Base-by-base conservation (phyloP, 139 green algal species). In the Chloropicon primus region DNA sequence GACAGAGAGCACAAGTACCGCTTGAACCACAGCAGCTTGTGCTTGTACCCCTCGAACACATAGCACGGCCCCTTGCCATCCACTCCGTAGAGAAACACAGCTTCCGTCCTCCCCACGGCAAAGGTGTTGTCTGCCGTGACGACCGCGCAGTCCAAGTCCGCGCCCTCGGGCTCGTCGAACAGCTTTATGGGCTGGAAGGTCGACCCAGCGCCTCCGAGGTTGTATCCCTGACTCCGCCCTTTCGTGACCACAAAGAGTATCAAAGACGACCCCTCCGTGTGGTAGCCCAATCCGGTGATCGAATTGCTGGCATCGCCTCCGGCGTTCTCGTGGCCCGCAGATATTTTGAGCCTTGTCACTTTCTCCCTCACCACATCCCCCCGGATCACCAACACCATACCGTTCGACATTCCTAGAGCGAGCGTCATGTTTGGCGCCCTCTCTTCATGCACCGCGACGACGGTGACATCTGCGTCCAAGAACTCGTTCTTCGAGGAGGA, bases 31-130 rank as follows among this genome's bases (percentile, higher is more conserved):
- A 72, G 54, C 28, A 86, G 2, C 22, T 28, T 26, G 29, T 77
- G 26, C 77, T 85, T 86, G 26, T 53, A 2, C 27, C 82, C 82
- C 17, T 83, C 76, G 79, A 90, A 90, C 21, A 87, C 88, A 24
- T 89, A 91, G 77, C 87, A 93, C 21, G 86, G 82, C 0, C 88
- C 90, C 0, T 88, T 80, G 2, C 87, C 91, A 74, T 94, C 90
- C 1, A 77, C 62, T 0, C 85, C 89, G 84, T 93, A 96, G 72
- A 92, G 88, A 78, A 90, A 96, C 74, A 96, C 75, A 0, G 87
- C 91, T 72, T 96, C 90, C 21, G 24, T 53, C 0, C 82, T 27
- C 2, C 75, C 82, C 23, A 86, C 72, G 23, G 86, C 79, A 10
- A 87, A 74, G 26, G 86, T 77, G 73, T 83, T 23, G 10, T 27